A percentile compares a stretch with the other conserved stretches of the same genome.
phyloP scores from a whole-genome alignment of 441 rosid species.

The Pelargonium myrrhifolium region DNA sequence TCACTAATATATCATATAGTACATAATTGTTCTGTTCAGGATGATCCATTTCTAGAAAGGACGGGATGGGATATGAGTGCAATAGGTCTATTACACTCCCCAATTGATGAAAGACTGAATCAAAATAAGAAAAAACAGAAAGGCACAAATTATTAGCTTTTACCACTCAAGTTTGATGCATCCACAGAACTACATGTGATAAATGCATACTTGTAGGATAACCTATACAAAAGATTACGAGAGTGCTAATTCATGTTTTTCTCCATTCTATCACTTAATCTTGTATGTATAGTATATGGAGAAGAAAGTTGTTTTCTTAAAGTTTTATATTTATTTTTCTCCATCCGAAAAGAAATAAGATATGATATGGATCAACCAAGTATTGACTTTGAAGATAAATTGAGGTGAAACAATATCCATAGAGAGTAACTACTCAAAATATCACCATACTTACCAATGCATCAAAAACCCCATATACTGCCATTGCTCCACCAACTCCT shows the following conservation, averaged over 20 bases:
- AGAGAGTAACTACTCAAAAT: slow-evolving; percentile 5
- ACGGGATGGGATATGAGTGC: not conserved
- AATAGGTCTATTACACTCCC: not conserved
- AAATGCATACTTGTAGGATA: not conserved
- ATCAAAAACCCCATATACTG: slow-evolving; percentile 82
- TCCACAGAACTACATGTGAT: not conserved
- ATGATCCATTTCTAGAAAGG: not conserved
- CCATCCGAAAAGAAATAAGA: too few species aligned
- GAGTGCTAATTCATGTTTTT: not conserved
- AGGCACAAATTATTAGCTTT: not conserved
- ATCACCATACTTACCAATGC: slow-evolving; percentile 55
- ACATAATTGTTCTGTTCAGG: not conserved
- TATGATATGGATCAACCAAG: too few species aligned
- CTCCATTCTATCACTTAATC: not conserved
- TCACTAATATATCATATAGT: not conserved
- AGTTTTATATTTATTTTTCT: not conserved
- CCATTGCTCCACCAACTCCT: slow-evolving; percentile 93
- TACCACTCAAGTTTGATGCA: not conserved
- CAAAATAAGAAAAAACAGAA: not conserved
- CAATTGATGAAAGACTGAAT: not conserved
- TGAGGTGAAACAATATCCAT: not conserved
- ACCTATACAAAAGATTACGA: not conserved
- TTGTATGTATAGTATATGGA: not conserved
- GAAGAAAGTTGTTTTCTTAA: not conserved
- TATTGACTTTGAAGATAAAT: too few species aligned